A percentile compares a stretch with the other conserved stretches of the same genome.
Evolutionary conservation across 495 filamentous ascomycete genomes (phyloP).

Genomic region (Friedmanniomyces simplex): DNA sequence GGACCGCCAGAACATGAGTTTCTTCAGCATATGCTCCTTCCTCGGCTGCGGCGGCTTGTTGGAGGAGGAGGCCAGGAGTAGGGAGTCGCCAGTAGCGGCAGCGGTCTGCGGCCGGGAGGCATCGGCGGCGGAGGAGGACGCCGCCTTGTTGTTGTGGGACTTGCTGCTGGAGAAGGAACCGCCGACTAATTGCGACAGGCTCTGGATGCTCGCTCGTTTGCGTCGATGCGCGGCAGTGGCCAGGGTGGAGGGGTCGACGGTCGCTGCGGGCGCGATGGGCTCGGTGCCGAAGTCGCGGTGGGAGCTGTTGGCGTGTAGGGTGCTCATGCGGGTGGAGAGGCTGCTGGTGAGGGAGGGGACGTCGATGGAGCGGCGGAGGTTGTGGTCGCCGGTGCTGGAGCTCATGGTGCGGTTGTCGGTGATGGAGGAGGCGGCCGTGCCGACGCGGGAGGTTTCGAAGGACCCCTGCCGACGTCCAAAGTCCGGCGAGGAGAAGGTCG

Average conservation of each 20-base stretch:
- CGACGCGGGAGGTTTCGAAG: slow-evolving; percentile 58
- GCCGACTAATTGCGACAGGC: slow-evolving; percentile 72
- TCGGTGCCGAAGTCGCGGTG: slow-evolving; percentile 16
- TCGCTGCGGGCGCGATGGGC: neutral
- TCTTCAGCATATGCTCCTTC: slow-evolving; percentile 63
- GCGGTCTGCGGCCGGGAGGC: slow-evolving; percentile 50
- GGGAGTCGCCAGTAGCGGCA: slow-evolving; percentile 39
- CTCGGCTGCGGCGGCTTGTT: slow-evolving; percentile 21
- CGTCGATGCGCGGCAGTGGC: slow-evolving; percentile 40
- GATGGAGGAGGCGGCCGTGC: slow-evolving; percentile 59
- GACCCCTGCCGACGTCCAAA: slow-evolving; percentile 28
- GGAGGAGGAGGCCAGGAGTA: too few species aligned
- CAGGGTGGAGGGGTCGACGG: neutral
- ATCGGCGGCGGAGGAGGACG: slow-evolving; percentile 45
- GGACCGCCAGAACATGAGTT: slow-evolving; percentile 21
- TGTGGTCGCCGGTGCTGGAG: slow-evolving; percentile 52
- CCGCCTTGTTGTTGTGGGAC: too few species aligned
- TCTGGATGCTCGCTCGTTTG: slow-evolving; percentile 75
- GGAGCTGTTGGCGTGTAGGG: slow-evolving; percentile 28
- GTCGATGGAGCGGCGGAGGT: slow-evolving; percentile 65
- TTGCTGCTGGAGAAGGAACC: slow-evolving; percentile 59
- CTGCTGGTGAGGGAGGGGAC: slow-evolving; percentile 81
- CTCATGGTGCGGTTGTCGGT: slow-evolving; percentile 56
- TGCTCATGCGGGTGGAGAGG: slow-evolving; percentile 73
- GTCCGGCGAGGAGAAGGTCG: slow-evolving; percentile 42